Base-by-base conservation (phyloP, 176 grass and related monocot genomes). In the Neostapfia colusana region DNA sequence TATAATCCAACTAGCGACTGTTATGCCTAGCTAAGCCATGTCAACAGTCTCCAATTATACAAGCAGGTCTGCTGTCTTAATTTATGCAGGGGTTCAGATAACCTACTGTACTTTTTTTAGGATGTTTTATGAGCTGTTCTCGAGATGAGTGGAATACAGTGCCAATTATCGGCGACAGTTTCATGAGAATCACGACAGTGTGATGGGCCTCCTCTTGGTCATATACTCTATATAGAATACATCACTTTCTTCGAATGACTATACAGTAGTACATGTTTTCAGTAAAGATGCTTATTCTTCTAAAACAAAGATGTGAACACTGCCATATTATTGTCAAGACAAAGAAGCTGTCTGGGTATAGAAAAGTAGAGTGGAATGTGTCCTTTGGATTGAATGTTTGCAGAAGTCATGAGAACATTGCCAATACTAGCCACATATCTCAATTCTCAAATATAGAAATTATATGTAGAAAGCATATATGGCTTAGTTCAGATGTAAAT, bases 151-250 rank as follows among this genome's bases (percentile, higher is more conserved):
- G 34, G 37, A 84, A 61, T 37, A 55, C 69, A 54, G 69, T 88
- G 69, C 69, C 68, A 76, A 68, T 73, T 3, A 70, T 88, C 65
- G 69, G 81, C 81, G 77, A 84, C 82, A 88, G 40, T 66, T 80
- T 81, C 48, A 77, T 76, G 77, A 6, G 13, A 71, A 71, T 46
- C 77, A 49, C 77, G 9, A 42, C 23, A 67, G 37, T 4, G 57
- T 57, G 10, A 58, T 71, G 35, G 20, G 14, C 14, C 63, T 31
- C 38, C 54, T 63, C 28, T 34, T 28, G 35, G 41, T 45, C 46
- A 31, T 75, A 46, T 43, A 17, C 45, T n/a, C 43, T 16, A 11
- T 35, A 21, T 12, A 31, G 1, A 63, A 31, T 31, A 43, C 24
- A 63, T 48, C 1, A 14, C 18, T 21, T 38, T 69, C 49, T 6